Evolutionary conservation across 2,329 filamentous ascomycete species (phyloP).

Genomic region (Ascocoryne sarcoides): DNA sequence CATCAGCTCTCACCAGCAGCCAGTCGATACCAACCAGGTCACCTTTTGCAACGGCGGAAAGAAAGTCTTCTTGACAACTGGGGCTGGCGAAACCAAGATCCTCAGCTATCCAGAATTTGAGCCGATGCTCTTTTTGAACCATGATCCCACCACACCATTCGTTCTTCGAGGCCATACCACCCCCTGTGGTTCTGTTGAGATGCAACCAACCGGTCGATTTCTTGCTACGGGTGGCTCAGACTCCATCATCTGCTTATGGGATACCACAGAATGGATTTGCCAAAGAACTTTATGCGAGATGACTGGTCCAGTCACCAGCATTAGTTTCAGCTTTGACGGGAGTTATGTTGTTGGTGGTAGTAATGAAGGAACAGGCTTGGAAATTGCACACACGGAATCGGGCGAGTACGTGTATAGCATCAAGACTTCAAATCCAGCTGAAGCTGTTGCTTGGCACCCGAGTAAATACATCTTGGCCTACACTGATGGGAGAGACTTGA

Average conservation of each 20-base stretch:
- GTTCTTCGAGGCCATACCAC: constrained; percentile 65
- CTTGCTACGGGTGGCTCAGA: constrained; percentile 70
- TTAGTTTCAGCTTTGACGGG: constrained; percentile 71
- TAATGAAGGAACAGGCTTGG: constrained; percentile 60
- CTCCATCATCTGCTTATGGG: constrained; percentile 68
- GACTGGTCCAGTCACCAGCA: constrained; percentile 58
- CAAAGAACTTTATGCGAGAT: constrained; percentile 62
- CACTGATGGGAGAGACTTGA: constrained; percentile 53
- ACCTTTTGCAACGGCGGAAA: constrained; percentile 65
- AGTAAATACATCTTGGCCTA: constrained; percentile 67
- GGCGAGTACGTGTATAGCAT: constrained; percentile 65
- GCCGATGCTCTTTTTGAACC: constrained; percentile 43
- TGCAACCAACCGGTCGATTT: constrained; percentile 63
- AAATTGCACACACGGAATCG: constrained; percentile 64
- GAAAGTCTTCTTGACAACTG: constrained; percentile 62
- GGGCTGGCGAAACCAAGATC: constrained; percentile 62
- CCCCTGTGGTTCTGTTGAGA: constrained; percentile 57
- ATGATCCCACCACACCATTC: constrained; percentile 41
- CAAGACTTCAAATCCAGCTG: constrained; percentile 56
- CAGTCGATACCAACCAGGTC: constrained; percentile 61
- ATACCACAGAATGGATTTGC: constrained; percentile 70
- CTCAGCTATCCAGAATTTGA: constrained; percentile 58
- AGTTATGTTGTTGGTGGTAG: constrained; percentile 66
- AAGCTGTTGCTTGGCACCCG: constrained; percentile 68
- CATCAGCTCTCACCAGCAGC: constrained; percentile 50